A percentile compares a stretch with the other conserved stretches of the same genome.
Evolutionary conservation across 441 rosid genomes (phyloP).

Genomic region (Eugenia klotzschiana): DNA sequence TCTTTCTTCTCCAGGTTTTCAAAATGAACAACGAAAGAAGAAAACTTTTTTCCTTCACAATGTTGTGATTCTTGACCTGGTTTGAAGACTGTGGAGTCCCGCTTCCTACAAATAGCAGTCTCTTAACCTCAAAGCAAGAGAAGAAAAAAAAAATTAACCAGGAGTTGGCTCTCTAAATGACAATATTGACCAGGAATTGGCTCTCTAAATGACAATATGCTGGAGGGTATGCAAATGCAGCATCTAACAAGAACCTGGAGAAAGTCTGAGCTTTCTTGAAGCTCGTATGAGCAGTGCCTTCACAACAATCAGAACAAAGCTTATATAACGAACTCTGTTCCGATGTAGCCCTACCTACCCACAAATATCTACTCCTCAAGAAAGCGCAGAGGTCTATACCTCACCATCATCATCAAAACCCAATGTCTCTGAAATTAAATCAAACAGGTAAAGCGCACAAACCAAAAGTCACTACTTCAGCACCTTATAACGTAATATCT

Average conservation of each 20-base stretch:
- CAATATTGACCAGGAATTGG: not conserved
- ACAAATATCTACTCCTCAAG: not conserved
- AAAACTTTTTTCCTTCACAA: not conserved
- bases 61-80: not conserved
- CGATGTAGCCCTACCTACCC: not conserved
- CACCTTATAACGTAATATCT: conserved; percentile 52
- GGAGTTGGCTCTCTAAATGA: not conserved
- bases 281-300: not conserved
- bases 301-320: not conserved
- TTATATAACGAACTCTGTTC: not conserved
- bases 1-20: not conserved
- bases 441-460: conserved; percentile 22
- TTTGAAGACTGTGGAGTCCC: not conserved
- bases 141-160: not conserved
- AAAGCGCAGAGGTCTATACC: not conserved
- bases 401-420: not conserved
- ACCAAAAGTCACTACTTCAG: not conserved
- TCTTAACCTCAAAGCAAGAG: not conserved
- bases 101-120: not conserved
- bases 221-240: not conserved
- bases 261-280: not conserved
- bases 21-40: not conserved
- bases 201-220: not conserved
- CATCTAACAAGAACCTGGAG: not conserved
- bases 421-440: not conserved